Evolutionary conservation across 2,329 filamentous ascomycete species (phyloP).

Genomic region (Sporothrix schenckii): DNA sequence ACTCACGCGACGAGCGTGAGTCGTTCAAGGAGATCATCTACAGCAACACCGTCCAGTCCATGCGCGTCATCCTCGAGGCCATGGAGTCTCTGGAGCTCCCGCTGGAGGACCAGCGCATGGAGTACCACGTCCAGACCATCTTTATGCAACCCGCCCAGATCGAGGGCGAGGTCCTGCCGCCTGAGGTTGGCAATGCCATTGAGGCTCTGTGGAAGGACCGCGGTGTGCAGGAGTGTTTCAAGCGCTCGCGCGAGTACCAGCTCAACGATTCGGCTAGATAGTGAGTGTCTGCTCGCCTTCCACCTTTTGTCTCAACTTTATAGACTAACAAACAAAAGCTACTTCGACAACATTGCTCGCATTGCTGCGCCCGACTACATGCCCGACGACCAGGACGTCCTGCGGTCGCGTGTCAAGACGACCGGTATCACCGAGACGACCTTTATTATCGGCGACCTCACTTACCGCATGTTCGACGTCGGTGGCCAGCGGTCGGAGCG

Average conservation of each 20-base stretch:
- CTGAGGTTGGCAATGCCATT: slow-evolving; percentile 91
- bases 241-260: slow-evolving; percentile 93
- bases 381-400: slow-evolving; percentile 91
- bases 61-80: slow-evolving; percentile 69
- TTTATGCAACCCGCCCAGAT: slow-evolving; percentile 99
- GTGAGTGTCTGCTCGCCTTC: slow-evolving; percentile 50
- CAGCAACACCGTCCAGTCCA: slow-evolving; percentile 70
- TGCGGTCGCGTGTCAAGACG: slow-evolving; percentile 95
- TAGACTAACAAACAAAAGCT: slow-evolving; percentile 56
- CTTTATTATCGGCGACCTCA: slow-evolving; percentile 92
- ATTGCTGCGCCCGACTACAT: slow-evolving; percentile 91
- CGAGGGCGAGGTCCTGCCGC: slow-evolving; percentile 90
- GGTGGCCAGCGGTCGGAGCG: slow-evolving; percentile 93
- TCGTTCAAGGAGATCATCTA: slow-evolving; percentile 73
- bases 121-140: slow-evolving; percentile 97
- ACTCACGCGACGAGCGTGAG: slow-evolving; percentile 83
- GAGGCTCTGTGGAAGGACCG: slow-evolving; percentile 90
- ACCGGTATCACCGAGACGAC: slow-evolving; percentile 97
- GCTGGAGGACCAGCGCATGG: slow-evolving; percentile 86
- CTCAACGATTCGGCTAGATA: slow-evolving; percentile 96
- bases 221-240: slow-evolving; percentile 93
- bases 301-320: background rate
- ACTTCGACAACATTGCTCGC: slow-evolving; percentile 92
- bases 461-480: slow-evolving; percentile 97
- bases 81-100: slow-evolving; percentile 75